phyloP scores from a whole-genome alignment of 192 early-diverging fungal species.

The Coemansia sp. region DNA sequence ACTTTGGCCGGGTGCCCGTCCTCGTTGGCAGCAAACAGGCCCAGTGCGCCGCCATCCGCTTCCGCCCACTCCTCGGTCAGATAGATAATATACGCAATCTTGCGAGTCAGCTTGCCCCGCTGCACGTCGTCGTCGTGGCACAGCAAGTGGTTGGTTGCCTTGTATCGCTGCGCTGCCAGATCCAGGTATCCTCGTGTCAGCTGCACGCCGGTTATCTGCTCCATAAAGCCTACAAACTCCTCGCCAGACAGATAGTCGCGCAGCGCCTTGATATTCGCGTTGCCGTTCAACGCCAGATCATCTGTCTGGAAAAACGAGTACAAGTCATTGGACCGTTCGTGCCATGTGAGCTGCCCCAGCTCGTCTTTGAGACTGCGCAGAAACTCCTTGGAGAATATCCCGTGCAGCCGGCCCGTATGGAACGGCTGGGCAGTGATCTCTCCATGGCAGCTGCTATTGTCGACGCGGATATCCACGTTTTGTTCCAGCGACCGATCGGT shows the following conservation, averaged over 20 bases:
- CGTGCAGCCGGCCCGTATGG: conserved; percentile 28
- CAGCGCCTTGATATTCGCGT: conserved; percentile 50
- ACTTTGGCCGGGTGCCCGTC: conserved; percentile 53
- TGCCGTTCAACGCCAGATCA: conserved; percentile 54
- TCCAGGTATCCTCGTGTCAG: conserved; percentile 60
- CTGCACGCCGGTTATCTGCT: conserved; percentile 59
- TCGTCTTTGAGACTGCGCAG: conserved; percentile 23
- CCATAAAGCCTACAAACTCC: conserved; percentile 61
- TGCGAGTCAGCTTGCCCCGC: conserved; percentile 55
- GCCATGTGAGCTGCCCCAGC: conserved; percentile 28
- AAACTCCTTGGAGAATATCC: conserved; percentile 17
- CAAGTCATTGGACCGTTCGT: conserved; percentile 62
- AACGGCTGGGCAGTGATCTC: conserved; percentile 26
- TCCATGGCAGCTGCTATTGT: conserved; percentile 9
- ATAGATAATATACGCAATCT: conserved; percentile 73
- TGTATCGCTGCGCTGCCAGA: conserved; percentile 67
- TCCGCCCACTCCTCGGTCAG: conserved; percentile 63
- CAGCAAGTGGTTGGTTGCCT: conserved; percentile 58
- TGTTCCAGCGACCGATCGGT: background rate
- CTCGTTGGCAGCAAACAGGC: conserved; percentile 58
- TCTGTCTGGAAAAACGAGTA: conserved; percentile 70
- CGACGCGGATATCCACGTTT: background rate
- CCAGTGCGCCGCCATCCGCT: conserved; percentile 64
- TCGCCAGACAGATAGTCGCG: conserved; percentile 60
- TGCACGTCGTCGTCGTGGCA: conserved; percentile 77